Conservation (phyloP, 352 stramenopile species). For the Phytophthora sp. region DNA sequence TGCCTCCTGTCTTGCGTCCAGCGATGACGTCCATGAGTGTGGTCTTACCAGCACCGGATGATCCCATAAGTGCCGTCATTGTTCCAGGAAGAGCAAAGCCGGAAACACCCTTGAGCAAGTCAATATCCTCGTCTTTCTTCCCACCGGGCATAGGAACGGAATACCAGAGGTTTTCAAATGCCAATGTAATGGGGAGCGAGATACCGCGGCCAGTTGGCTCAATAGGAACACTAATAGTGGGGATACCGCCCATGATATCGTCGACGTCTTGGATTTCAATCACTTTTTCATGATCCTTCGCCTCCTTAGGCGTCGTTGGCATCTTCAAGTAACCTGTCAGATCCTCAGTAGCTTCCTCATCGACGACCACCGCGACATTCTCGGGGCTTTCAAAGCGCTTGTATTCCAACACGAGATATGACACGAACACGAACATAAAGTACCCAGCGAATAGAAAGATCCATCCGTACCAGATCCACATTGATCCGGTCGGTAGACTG, state of each 20-base stretch:
- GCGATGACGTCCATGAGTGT: constrained; percentile 35
- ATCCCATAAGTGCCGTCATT: constrained; percentile 61
- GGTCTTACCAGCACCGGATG: constrained; percentile 73
- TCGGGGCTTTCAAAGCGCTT: constrained; percentile 25
- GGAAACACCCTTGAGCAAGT: constrained; percentile 50
- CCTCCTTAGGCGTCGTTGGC: constrained; percentile 23
- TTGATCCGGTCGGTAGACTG: constrained; percentile 42
- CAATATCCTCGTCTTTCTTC: constrained; percentile 32
- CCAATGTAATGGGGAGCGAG: constrained; percentile 35
- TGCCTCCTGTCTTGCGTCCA: constrained; percentile 28
- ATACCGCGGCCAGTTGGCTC: constrained; percentile 29
- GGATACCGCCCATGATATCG: constrained; percentile 16
- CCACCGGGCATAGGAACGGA: constrained; percentile 37
- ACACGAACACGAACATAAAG: constrained; percentile 37
- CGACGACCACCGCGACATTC: constrained; percentile 25
- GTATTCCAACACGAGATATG: constrained; percentile 24
- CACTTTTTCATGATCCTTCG: constrained; percentile 19
- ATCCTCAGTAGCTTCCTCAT: constrained; percentile 13
- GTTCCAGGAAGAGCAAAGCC: constrained; percentile 47
- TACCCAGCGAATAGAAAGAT: constrained; percentile 48
- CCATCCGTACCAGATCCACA: constrained; percentile 67
- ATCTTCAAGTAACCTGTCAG: constrained; percentile 29
- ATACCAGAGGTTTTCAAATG: constrained; percentile 48
- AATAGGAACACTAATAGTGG: constrained; percentile 24
- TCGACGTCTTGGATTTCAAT: constrained; percentile 29